phyloP scores from a whole-genome alignment of 805 yeast genomes.

The Candida pseudoglaebosa region DNA sequence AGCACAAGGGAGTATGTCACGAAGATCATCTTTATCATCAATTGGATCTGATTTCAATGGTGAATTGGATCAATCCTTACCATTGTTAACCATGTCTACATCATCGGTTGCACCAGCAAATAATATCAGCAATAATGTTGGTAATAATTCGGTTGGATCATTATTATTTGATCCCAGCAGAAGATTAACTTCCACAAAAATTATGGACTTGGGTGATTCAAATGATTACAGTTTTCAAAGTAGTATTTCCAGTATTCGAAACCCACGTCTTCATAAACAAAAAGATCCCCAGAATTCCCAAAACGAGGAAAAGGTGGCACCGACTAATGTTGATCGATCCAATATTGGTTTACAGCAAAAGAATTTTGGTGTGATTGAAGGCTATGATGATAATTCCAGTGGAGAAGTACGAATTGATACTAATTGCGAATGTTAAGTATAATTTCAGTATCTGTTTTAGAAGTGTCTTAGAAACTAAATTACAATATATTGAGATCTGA shows the following conservation, averaged over 20 bases:
- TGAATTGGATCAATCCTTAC: slow-evolving; percentile 28
- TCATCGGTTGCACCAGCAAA: slow-evolving; percentile 15
- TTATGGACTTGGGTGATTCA: slow-evolving; percentile 20
- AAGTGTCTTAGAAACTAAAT: background rate
- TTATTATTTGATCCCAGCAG: slow-evolving; percentile 18
- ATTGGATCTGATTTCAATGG: slow-evolving; percentile 13
- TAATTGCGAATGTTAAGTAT: background rate
- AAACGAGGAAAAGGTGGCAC: background rate
- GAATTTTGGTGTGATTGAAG: slow-evolving; percentile 14
- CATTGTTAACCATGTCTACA: slow-evolving; percentile 24
- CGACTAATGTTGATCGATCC: background rate
- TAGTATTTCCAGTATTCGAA: slow-evolving; percentile 18
- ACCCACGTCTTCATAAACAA: slow-evolving; percentile 27
- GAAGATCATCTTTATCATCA: slow-evolving; percentile 21
- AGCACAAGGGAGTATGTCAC: slow-evolving; percentile 7
- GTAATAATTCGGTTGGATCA: slow-evolving; percentile 24
- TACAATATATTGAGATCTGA: background rate
- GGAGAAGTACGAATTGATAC: background rate
- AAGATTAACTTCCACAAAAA: slow-evolving; percentile 19
- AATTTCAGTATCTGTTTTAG: too few relatives aligned
- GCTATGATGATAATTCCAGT: background rate
- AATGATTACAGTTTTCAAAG: slow-evolving; percentile 15
- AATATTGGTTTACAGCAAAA: slow-evolving; percentile 12
- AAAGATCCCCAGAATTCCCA: slow-evolving; percentile 15
- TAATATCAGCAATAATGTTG: slow-evolving; percentile 4